phyloP scores from a whole-genome alignment of 2,329 filamentous ascomycete species.

The Aspergillus floridensis region DNA sequence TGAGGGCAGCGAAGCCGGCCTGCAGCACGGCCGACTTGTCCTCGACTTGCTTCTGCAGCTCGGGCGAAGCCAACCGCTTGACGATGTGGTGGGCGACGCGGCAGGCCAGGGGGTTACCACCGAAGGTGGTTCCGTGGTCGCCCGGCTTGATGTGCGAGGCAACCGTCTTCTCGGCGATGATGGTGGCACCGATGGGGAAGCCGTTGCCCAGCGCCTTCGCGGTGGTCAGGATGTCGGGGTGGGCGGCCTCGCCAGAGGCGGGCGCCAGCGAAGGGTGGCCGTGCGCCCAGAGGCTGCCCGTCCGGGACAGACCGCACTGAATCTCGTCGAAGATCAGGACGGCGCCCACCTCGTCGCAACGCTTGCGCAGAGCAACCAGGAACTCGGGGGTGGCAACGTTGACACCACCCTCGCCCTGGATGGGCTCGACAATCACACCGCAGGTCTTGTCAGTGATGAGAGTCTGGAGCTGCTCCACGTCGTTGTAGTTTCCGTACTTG shows the following conservation, averaged over 20 bases:
- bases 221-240: conserved; percentile 90
- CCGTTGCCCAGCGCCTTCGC: conserved; percentile 97
- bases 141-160: conserved; percentile 68
- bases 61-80: conserved; percentile 66
- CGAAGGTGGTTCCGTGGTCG: conserved; percentile 92
- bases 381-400: conserved; percentile 81
- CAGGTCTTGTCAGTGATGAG: conserved; percentile 84
- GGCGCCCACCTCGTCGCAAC: conserved; percentile 83
- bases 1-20: conserved; percentile 56
- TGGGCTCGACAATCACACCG: conserved; percentile 93
- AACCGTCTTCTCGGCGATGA: conserved; percentile 62
- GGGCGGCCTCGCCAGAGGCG: conserved; percentile 59
- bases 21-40: conserved; percentile 64
- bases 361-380: conserved; percentile 73
- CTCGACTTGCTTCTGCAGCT: conserved; percentile 67
- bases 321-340: conserved; percentile 96
- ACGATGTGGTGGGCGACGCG: conserved; percentile 85
- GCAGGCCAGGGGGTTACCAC: conserved; percentile 83
- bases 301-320: conserved; percentile 86
- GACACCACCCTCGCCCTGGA: conserved; percentile 94
- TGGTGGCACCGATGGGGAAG: conserved; percentile 86
- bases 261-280: conserved; percentile 58
- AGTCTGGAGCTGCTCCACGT: conserved; percentile 66
- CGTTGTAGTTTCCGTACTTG: conserved; percentile 80
- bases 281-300: conserved; percentile 89